Base-by-base conservation (phyloP, 2,329 filamentous ascomycete genomes). In the Stagonosporopsis chrysanthemi region DNA sequence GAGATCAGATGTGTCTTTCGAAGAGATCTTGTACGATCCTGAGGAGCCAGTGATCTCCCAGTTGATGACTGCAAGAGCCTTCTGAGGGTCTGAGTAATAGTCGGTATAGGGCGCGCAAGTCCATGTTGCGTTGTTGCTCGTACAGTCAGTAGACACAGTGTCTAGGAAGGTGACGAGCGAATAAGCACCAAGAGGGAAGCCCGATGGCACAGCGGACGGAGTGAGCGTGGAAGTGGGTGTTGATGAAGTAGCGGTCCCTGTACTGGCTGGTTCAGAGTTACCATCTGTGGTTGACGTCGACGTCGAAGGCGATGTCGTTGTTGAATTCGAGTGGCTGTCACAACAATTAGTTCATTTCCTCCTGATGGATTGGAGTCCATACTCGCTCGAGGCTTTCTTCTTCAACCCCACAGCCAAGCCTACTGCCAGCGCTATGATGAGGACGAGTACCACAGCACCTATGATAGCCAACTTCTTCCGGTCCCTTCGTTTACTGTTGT, bases 111-210 rank as follows among this genome's bases (percentile, higher is more conserved):
- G 86, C 58, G 82, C 84, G 77, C 88, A 90, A 52, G 79, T 79
- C 85, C 87, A 90, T 1, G 86, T 86, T 4, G 79, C 75, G 0
- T 83, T 62, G 63, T 85, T 82, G 14, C 83, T 80, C 0, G 86
- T 87, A 74, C 88, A 90, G 45, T 79, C 79, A 6, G 84, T 82
- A 15, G 77, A 75, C 2, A 82, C 75, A 5, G 78, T 82, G 46
- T 81, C 78, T 36, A 90, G 83, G 56, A 83, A 83, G 22, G 86
- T 86, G 6, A 82, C 78, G 63, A 90, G 79, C 35, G 83, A 79
- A 72, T 86, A 90, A n/a, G 83, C 81, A 6, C 88, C 88, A 1
- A 83, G 76, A 1, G 88, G 88, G 65, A 89, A 89, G 50, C 75
- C 70, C 12, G 69, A 61, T 17, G 70, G 68, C 4, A 62, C 52